Evolutionary conservation across 306 rosid genomes (phyloP).

Genomic region (Dryas alaskensis): DNA sequence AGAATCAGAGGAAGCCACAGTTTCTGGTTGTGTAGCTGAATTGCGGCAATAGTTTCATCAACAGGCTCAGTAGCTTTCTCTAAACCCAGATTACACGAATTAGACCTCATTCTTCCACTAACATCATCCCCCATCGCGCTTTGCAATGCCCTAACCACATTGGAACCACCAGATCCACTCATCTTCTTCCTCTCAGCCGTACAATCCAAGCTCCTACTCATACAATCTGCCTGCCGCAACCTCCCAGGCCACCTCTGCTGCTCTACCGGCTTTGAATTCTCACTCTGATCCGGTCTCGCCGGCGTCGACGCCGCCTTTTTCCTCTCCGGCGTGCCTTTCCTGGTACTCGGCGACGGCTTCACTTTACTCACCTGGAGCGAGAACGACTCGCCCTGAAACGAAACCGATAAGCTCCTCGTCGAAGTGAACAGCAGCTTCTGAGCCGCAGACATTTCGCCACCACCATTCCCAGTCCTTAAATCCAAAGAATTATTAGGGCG

Average conservation of each 20-base stretch:
- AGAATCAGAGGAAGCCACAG: constrained; percentile 56
- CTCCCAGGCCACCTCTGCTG: constrained; percentile 74
- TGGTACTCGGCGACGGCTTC: constrained; percentile 50
- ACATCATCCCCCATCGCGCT: constrained; percentile 44
- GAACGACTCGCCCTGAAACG: constrained; percentile 92
- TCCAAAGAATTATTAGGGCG: constrained; percentile 41
- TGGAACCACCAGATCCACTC: constrained; percentile 41
- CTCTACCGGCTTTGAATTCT: constrained; percentile 53
- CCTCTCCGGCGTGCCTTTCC: constrained; percentile 79
- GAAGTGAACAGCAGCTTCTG: constrained; percentile 78
- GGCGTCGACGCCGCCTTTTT: constrained; percentile 52
- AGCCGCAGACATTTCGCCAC: constrained; percentile 50
- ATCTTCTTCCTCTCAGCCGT: constrained; percentile 41
- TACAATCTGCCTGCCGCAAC: constrained; percentile 42
- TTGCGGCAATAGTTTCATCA: constrained; percentile 12
- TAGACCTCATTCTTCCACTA: constrained; percentile 33
- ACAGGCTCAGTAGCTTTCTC: constrained; percentile 33
- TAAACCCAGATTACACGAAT: constrained; percentile 17
- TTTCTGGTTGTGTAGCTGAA: constrained; percentile 32
- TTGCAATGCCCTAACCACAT: constrained; percentile 59
- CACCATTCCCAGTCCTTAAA: constrained; percentile 31
- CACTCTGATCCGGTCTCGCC: constrained; percentile 43
- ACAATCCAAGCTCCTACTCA: constrained; percentile 56
- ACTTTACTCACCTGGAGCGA: constrained; percentile 71
- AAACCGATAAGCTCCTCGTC: constrained; percentile 79